Base-by-base conservation (phyloP, 345 rosid species). In the Diplotaxis tenuifolia region DNA sequence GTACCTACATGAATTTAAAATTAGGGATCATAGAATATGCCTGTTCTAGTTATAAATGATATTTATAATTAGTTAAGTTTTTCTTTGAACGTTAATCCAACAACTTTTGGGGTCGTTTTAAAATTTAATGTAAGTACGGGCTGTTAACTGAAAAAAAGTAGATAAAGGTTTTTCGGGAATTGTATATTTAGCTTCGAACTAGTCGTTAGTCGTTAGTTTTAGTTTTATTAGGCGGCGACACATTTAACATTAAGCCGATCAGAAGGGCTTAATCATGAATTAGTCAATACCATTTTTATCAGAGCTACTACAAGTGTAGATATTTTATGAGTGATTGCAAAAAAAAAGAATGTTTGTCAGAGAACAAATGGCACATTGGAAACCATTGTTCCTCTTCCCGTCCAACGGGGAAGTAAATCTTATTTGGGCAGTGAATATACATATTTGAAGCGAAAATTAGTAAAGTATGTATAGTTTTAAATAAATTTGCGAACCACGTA, bases 221-320 rank as follows among this genome's bases (percentile, higher is more conserved):
- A 75, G 15, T 68, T 31, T 19, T 50, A 7, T 55, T 54, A 54
- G 62, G 65, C 52, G 70, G 60, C 52, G 22, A 62, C 70, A 61
- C 70, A 65, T 75, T 59, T 68, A 25, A 21, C 27, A n/a, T 7
- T 20, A 53, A 52, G 63, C 63, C 18, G 2, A n/a, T 53, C 19
- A 0, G 9, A 21, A 28, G 68, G 28, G 25, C 11, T 11, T 12
- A 42, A 75, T 27, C 10, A 52, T 1, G 22, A 28, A 36, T 61
- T 25, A 23, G 62, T 59, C 63, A 61, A 47, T 27, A 50, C 6
- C n/a, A n/a, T n/a, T n/a, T n/a, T n/a, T n/a, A n/a, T n/a, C n/a
- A n/a, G n/a, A n/a, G n/a, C n/a, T n/a, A n/a, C n/a, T n/a, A n/a
- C n/a, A n/a, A n/a, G n/a, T n/a, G n/a, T n/a, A n/a, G n/a, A n/a